Base-by-base conservation (phyloP, 805 yeast species). In the Candida tallmaniae region DNA sequence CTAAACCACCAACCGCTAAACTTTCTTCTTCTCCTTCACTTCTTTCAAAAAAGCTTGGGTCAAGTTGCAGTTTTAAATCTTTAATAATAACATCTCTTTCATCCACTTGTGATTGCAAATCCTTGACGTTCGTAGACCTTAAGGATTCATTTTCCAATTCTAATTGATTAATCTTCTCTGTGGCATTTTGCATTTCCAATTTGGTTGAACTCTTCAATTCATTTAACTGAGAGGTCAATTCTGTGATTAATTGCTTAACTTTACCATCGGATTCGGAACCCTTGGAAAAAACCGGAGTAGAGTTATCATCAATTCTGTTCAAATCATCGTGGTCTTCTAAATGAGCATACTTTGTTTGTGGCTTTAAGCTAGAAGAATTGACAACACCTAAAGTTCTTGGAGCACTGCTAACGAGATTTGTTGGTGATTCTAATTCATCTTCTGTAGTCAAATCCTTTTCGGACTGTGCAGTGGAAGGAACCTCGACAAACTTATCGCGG, bases 101-200 rank as follows among this genome's bases (percentile, higher is more conserved):
- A 2, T 40, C 32, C 13, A 62, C 27, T 36, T 54, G 53, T 29
- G 38, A 38, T 23, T 46, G 41, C 24, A 46, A 47, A 7, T 42
- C 40, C 10, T 21, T 32, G 17, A 29, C 20, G n/a, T 41, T 41
- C n/a, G 35, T 2, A 10, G 20, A 32, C 28, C 35, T 31, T 35
- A 38, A 34, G 39, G 39, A 6, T 31, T 26, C 27, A 44, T 50
- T 33, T 38, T 50, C 45, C 2, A 24, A 4, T 39, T 79, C 84
- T 23, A 83, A 58, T 14, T 48, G 47, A 15, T 54, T 55, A 15
- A 82, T 77, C 37, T 70, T 71, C 13, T 67, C 67, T 44, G 78
- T 73, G 0, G 88, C 89, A 32, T 65, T 59, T 32, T 61, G 65
- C 42, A 82, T 79, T 42, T 77, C 80, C 4, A 56, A 55, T 37